phyloP scores from a whole-genome alignment of 176 grass and related monocot genomes.

The Avena sativa region DNA sequence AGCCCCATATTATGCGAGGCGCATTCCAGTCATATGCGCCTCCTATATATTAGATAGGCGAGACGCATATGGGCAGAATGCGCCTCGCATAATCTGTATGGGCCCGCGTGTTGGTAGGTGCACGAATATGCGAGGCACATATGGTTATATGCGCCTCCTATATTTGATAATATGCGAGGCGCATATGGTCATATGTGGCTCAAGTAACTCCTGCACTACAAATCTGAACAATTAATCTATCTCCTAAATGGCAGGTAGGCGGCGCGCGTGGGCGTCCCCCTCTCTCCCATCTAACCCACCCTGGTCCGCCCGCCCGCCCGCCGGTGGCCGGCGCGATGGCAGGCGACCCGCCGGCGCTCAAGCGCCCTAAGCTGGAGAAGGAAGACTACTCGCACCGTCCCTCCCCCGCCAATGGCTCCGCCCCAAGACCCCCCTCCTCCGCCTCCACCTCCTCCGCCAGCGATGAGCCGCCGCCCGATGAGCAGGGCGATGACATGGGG shows the following conservation, averaged over 20 bases:
- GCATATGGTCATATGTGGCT: too few relatives aligned
- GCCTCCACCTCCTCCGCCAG: background rate
- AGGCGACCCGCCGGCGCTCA: conserved; percentile 40
- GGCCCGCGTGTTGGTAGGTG: too few relatives aligned
- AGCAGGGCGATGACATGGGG: conserved; percentile 35
- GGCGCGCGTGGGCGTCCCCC: background rate
- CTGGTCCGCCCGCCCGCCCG: background rate
- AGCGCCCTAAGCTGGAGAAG: conserved; percentile 68
- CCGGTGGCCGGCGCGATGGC: conserved; percentile 40
- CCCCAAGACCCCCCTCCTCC: background rate
- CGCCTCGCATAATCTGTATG: too few relatives aligned
- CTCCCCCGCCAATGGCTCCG: conserved; percentile 35
- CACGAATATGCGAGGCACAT: too few relatives aligned
- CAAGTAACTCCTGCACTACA: too few relatives aligned
- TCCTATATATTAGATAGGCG: too few relatives aligned
- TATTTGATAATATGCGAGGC: too few relatives aligned
- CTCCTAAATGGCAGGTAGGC: background rate
- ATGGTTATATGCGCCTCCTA: too few relatives aligned
- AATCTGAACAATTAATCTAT: too few relatives aligned
- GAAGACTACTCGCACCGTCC: background rate
- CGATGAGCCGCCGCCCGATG: background rate
- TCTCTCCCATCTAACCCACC: background rate
- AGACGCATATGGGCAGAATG: too few relatives aligned
- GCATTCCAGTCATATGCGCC: too few relatives aligned
- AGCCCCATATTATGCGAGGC: too few relatives aligned